Percentiles rank a stretch among this genome's conserved stretches.
Conservation (phyloP, 169 alveolate genomes). For the Cryptosporidium andersoni region DNA sequence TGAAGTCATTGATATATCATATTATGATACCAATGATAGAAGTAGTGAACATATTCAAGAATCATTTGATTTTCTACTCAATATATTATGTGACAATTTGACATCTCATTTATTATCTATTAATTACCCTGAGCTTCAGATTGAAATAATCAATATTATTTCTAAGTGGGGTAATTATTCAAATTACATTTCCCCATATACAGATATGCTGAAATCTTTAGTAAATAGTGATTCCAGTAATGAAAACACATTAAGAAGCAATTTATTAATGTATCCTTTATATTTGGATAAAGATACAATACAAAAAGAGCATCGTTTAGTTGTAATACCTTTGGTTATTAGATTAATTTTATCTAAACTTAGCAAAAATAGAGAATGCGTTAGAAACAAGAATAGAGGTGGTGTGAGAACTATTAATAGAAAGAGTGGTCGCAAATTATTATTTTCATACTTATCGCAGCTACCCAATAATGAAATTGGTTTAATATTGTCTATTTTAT, state of each 20-base stretch:
- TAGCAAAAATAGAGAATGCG: slow-evolving; percentile 24
- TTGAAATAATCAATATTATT: slow-evolving; percentile 3
- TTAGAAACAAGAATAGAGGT: slow-evolving; percentile 10
- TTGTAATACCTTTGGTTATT: slow-evolving; percentile 26
- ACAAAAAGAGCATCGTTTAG: neutral
- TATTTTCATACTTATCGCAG: slow-evolving; percentile 39
- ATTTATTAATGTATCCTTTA: slow-evolving; percentile 25
- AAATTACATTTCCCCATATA: neutral
- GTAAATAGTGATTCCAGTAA: slow-evolving; percentile 1
- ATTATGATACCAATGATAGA: too few species aligned
- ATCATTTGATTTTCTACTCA: neutral
- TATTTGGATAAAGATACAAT: slow-evolving; percentile 21
- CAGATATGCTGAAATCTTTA: slow-evolving; percentile 16
- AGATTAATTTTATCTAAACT: slow-evolving; percentile 33
- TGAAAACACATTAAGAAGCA: slow-evolving; percentile 5
- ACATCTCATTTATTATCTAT: slow-evolving; percentile 12
- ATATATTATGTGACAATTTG: slow-evolving; percentile 3
- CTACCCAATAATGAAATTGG: slow-evolving; percentile 54
- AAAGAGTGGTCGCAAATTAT: slow-evolving; percentile 9
- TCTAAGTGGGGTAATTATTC: slow-evolving; percentile 4
- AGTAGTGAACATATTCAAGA: too few species aligned
- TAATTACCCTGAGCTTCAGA: slow-evolving; percentile 29
- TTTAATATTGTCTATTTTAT: slow-evolving; percentile 10
- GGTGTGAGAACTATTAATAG: slow-evolving; percentile 25
- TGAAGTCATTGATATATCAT: too few species aligned